Evolutionary conservation across 345 rosid species (phyloP).

Genomic region (Diplotaxis tenuifolia): DNA sequence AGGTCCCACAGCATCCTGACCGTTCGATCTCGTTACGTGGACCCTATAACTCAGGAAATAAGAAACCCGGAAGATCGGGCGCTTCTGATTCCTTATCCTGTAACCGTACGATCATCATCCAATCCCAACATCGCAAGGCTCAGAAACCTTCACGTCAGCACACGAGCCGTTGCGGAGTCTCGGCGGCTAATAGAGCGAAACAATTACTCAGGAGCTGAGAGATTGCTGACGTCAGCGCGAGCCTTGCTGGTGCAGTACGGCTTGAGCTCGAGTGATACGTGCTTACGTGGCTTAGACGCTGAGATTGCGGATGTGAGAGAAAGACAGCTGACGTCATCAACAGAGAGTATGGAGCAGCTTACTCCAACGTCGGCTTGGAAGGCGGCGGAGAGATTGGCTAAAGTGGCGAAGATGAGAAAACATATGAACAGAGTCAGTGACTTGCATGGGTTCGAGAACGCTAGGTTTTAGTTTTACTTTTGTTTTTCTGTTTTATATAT

Average conservation of each 20-base stretch:
- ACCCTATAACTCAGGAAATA: conserved; percentile 51
- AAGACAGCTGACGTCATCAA: conserved; percentile 24
- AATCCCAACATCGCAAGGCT: conserved; percentile 54
- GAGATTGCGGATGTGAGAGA: conserved; percentile 60
- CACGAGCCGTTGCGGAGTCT: conserved; percentile 75
- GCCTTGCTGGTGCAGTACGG: conserved; percentile 55
- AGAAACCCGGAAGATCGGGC: conserved; percentile 47
- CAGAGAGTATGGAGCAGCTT: conserved; percentile 50
- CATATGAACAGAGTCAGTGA: conserved; percentile 93
- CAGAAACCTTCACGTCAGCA: conserved; percentile 67
- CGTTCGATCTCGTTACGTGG: conserved; percentile 62
- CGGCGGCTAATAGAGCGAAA: conserved; percentile 55
- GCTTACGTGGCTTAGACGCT: conserved; percentile 53
- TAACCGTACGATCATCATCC: conserved; percentile 48
- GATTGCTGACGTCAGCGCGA: conserved; percentile 67
- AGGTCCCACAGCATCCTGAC: conserved; percentile 61
- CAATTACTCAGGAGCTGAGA: conserved; percentile 59
- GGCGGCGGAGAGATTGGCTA: conserved; percentile 88
- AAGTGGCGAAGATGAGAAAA: conserved; percentile 83
- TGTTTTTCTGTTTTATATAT: not conserved
- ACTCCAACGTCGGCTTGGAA: conserved; percentile 96
- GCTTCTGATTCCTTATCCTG: conserved; percentile 48
- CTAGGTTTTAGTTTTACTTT: conserved; percentile 61
- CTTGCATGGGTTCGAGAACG: conserved; percentile 93
- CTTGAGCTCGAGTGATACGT: conserved; percentile 44